phyloP scores from a whole-genome alignment of 768 basidiomycete species.

The Pholiota microspora region DNA sequence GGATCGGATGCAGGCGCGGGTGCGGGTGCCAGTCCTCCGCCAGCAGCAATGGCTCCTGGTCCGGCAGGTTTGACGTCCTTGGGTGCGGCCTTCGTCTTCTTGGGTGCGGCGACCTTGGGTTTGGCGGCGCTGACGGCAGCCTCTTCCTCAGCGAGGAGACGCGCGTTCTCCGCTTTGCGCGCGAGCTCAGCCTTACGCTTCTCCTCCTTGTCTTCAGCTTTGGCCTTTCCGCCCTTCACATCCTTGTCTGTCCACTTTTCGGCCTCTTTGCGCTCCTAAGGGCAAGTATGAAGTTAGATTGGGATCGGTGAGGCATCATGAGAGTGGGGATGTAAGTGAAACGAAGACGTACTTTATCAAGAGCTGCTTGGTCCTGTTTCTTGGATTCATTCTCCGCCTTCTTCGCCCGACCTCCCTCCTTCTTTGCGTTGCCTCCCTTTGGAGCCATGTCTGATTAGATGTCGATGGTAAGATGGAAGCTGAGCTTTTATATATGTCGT shows the following conservation, averaged over 20 bases:
- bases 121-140: slow-evolving; percentile 52
- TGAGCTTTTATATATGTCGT: background rate
- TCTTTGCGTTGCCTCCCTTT: slow-evolving; percentile 88
- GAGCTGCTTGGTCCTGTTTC: slow-evolving; percentile 62
- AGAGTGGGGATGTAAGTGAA: background rate
- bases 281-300: background rate
- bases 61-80: slow-evolving; percentile 59
- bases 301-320: background rate
- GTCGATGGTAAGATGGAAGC: background rate
- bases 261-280: slow-evolving; percentile 71
- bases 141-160: slow-evolving; percentile 88
- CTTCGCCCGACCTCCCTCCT: slow-evolving; percentile 85
- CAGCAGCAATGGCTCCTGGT: slow-evolving; percentile 84
- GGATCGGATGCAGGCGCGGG: slow-evolving; percentile 10
- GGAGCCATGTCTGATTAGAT: slow-evolving; percentile 61
- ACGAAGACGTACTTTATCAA: slow-evolving; percentile 50
- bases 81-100: slow-evolving; percentile 51
- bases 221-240: slow-evolving; percentile 57
- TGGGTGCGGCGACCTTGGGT: slow-evolving; percentile 64
- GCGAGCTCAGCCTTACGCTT: slow-evolving; percentile 80
- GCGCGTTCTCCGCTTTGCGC: slow-evolving; percentile 84
- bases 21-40: slow-evolving; percentile 39
- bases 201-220: slow-evolving; percentile 72
- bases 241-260: slow-evolving; percentile 64
- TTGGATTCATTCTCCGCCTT: slow-evolving; percentile 90